Percentiles rank a stretch among this genome's conserved stretches.
Conservation (phyloP, 148 eudicot species). For the Fallopia convolvulus region DNA sequence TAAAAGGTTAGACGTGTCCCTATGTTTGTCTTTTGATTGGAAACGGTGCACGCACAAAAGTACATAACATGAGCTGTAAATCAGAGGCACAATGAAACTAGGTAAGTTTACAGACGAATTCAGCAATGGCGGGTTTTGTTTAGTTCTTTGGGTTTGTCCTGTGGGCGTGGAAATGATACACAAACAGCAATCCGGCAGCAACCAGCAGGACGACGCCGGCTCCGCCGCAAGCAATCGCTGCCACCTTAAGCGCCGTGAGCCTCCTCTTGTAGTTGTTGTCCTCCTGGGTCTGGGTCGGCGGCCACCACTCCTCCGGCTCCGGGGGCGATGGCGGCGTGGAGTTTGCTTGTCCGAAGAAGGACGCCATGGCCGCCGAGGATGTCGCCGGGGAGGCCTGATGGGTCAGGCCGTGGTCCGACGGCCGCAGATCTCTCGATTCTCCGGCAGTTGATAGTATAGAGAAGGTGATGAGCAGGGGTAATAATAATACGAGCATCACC, state of each 20-base stretch:
- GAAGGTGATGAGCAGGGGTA: neutral
- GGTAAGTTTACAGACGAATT: neutral
- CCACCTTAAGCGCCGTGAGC: conserved; percentile 1
- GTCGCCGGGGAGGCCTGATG: conserved; percentile 17
- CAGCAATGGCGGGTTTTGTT: neutral
- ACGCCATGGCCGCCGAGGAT: conserved; percentile 16
- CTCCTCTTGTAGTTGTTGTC: neutral
- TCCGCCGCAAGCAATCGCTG: conserved; percentile 35
- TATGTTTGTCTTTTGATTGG: too few species aligned
- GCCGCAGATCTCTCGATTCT: conserved; percentile 30
- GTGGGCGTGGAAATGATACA: conserved; percentile 9
- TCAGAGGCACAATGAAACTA: neutral
- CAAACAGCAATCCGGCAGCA: conserved; percentile 23
- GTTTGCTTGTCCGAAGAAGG: neutral
- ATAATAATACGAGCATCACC: neutral
- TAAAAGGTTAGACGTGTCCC: too few species aligned
- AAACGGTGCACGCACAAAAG: too few species aligned
- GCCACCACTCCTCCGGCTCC: neutral
- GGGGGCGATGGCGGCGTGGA: neutral
- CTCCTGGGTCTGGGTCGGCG: neutral
- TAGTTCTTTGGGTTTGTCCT: too few species aligned
- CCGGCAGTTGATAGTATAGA: neutral
- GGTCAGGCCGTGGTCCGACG: conserved; percentile 30
- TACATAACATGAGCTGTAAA: neutral
- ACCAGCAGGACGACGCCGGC: conserved; percentile 24